Percentiles rank a stretch among this genome's conserved stretches.
phyloP scores from a whole-genome alignment of 176 grass and related monocot genomes.

The Phoenix roebelenii region DNA sequence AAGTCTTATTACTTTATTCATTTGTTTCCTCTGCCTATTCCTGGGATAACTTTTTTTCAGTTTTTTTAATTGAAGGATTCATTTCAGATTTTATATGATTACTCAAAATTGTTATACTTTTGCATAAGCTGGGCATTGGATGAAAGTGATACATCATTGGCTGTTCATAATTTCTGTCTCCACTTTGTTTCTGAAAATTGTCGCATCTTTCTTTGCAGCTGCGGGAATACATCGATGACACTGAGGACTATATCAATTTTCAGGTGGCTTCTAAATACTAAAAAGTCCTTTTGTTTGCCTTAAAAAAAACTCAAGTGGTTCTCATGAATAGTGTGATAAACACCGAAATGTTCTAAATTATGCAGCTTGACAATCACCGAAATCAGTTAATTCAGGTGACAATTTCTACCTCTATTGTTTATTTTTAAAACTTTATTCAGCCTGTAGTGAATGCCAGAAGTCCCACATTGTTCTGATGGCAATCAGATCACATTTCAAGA shows the following conservation, averaged over 20 bases:
- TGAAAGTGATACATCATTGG: too few species aligned
- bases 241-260: conserved; percentile 28
- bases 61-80: too few species aligned
- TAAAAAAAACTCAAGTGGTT: not conserved
- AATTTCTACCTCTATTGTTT: not conserved
- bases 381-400: conserved; percentile 26
- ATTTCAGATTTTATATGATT: too few species aligned
- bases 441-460: too few species aligned
- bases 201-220: conserved; percentile 11
- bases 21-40: too few species aligned
- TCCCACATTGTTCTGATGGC: too few species aligned
- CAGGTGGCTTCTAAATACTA: conserved; percentile 8
- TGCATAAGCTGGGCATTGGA: too few species aligned
- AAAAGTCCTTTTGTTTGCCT: not conserved
- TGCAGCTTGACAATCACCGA: conserved; percentile 22
- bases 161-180: not conserved
- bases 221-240: conserved; percentile 22
- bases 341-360: not conserved
- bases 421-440: too few species aligned
- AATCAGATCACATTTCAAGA: too few species aligned
- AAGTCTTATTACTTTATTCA: too few species aligned
- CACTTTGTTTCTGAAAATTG: not conserved
- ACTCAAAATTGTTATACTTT: too few species aligned
- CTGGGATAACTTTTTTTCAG: too few species aligned
- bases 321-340: not conserved